Conservation (phyloP, 306 rosid genomes). For the Glycine latifolia region DNA sequence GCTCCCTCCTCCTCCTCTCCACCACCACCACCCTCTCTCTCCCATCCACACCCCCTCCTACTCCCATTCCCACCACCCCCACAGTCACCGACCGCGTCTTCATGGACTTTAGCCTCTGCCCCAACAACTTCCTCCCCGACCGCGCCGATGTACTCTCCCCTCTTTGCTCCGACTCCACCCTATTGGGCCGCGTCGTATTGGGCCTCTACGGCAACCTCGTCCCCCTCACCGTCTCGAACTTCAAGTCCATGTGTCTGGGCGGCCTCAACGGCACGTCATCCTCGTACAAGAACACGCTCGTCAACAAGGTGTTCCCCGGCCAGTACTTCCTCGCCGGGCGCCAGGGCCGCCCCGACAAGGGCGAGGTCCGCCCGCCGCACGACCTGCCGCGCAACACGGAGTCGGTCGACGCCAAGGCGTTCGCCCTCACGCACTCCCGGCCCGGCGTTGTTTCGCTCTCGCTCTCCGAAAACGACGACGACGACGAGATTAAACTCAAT, state of each 20-base stretch:
- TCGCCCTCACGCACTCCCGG: constrained; percentile 69
- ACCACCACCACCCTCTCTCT: constrained; percentile 52
- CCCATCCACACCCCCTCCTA: constrained; percentile 15
- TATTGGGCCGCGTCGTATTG: constrained; percentile 76
- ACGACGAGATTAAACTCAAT: constrained; percentile 70
- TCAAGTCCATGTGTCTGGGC: constrained; percentile 76
- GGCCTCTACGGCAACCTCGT: constrained; percentile 88
- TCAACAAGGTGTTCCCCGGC: constrained; percentile 82
- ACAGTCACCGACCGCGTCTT: constrained; percentile 90
- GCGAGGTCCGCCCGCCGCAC: constrained; percentile 77
- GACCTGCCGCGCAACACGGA: constrained; percentile 71
- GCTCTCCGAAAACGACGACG: constrained; percentile 84
- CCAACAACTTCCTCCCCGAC: constrained; percentile 69
- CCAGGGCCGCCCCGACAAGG: constrained; percentile 85
- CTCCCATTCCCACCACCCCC: constrained; percentile 52
- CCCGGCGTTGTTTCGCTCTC: constrained; percentile 83
- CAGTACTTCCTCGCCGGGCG: constrained; percentile 83
- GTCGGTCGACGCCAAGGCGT: constrained; percentile 69
- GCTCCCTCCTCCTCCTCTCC: constrained; percentile 49
- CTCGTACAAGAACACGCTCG: constrained; percentile 73
- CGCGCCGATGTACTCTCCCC: constrained; percentile 59
- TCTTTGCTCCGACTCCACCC: constrained; percentile 81
- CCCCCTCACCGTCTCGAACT: constrained; percentile 80
- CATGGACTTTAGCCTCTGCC: constrained; percentile 92
- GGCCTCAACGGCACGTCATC: constrained; percentile 55